Percentiles rank a stretch among this genome's conserved stretches.
phyloP scores from a whole-genome alignment of 108 stramenopile genomes.

The Nitzschia inconspicua region DNA sequence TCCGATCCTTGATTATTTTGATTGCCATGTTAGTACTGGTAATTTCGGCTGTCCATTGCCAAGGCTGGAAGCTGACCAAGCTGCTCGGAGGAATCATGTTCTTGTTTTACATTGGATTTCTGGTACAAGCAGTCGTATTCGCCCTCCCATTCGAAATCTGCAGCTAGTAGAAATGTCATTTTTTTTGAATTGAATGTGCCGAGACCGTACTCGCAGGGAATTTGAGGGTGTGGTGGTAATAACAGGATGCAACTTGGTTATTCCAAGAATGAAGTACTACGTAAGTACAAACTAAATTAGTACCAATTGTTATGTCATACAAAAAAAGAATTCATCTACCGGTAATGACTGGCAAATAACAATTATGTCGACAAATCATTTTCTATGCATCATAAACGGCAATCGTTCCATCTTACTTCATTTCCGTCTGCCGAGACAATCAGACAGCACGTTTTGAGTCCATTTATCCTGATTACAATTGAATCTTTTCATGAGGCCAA shows the following conservation, averaged over 20 bases:
- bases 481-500: constrained; percentile 21
- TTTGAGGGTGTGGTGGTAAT: too few relatives aligned
- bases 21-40: constrained; percentile 70
- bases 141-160: constrained; percentile 39
- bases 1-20: constrained; percentile 58
- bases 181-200: too few relatives aligned
- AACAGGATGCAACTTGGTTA: too few relatives aligned
- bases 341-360: too few relatives aligned
- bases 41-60: constrained; percentile 62
- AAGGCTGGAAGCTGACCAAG: constrained; percentile 84
- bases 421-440: background rate
- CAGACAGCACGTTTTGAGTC: constrained; percentile 10
- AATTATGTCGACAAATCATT: too few relatives aligned
- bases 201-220: too few relatives aligned
- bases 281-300: too few relatives aligned
- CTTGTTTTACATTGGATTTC: constrained; percentile 65
- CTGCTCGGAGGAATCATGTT: constrained; percentile 69
- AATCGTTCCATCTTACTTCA: too few relatives aligned
- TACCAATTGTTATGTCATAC: too few relatives aligned
- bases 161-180: background rate
- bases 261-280: too few relatives aligned
- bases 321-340: too few relatives aligned
- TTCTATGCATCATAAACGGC: too few relatives aligned
- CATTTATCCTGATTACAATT: constrained; percentile 9
- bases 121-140: constrained; percentile 53